Evolutionary conservation across 192 early-diverging fungal genomes (phyloP), one percentile per base, ranked within the genome.

Genomic region (Backusella macrospora): DNA sequence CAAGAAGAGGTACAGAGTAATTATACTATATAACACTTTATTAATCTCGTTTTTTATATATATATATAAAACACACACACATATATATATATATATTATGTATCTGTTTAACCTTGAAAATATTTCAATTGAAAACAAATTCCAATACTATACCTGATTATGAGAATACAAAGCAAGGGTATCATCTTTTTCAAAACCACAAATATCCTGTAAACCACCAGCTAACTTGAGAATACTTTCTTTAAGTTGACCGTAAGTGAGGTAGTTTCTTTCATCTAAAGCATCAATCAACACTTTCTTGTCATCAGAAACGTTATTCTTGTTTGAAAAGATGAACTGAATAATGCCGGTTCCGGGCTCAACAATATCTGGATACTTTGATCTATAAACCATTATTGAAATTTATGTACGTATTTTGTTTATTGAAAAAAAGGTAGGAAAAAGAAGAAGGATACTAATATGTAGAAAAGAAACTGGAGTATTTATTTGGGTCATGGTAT

Each of bases 261-360:
- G 80, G 26, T 46, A 68, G 0, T 73, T 65, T 26, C 77, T 62
- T 9, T 73, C 73, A 5, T 71, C 37, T 15, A 65, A 16, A 23
- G 74, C 86, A 67, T 87, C 84, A 72, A 84, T 76, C 39, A 84
- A 77, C 39, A 86, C 55, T 18, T 69, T 75, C 21, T 83, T 72
- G 0, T 76, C 71, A 26, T 85, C 84, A 13, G 49, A 6, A 6
- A 79, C 76, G 16, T 69, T 45, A 64, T 83, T 78, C 4, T 68
- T 75, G 66, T 85, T 85, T 12, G 78, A 78, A 49, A 78, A 78
- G 5, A 81, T 52, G 42, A 80, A 86, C 9, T 80, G 76, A 47
- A 80, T 78, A 68, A 85, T 55, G 43, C 82, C 83, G 45, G 76
- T 80, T 26, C 75, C 49, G 16, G 82, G 82, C n/a, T 85, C 75